These are phyloP conservation scores for Dothideomycetes sp. DNA, from an alignment of 2,329 filamentous ascomycete genomes.

Conservation along the genomic window DNA sequence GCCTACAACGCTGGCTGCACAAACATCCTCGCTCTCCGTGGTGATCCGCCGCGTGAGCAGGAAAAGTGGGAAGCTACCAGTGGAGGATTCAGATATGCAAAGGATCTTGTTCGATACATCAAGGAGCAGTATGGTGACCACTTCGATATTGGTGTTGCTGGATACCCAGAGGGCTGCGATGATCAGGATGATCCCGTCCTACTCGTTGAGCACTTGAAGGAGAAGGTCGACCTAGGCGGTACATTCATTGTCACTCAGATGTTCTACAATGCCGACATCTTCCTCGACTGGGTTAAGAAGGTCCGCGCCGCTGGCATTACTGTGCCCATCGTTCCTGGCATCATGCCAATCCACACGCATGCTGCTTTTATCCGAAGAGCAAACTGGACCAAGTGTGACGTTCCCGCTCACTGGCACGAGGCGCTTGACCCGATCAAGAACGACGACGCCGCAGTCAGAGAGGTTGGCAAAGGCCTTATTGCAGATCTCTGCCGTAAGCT, in stretches of 20 bases:
- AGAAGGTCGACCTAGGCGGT: conserved; percentile 90
- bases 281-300: conserved; percentile 79
- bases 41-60: conserved; percentile 85
- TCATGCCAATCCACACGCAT: conserved; percentile 92
- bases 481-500: conserved; percentile 84
- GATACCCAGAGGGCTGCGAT: conserved; percentile 91
- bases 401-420: conserved; percentile 72
- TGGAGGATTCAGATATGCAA: conserved; percentile 81
- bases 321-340: conserved; percentile 73
- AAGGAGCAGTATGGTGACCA: conserved; percentile 69
- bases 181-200: conserved; percentile 80
- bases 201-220: conserved; percentile 84
- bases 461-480: conserved; percentile 77
- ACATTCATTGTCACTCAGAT: conserved; percentile 97
- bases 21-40: conserved; percentile 88
- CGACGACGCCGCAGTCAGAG: conserved; percentile 83
- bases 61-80: conserved; percentile 88
- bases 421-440: conserved; percentile 90
- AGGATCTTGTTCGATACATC: conserved; percentile 81
- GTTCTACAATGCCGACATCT: conserved; percentile 98
- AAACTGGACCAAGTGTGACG: conserved; percentile 78
- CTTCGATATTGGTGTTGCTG: conserved; percentile 95
- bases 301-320: conserved; percentile 76
- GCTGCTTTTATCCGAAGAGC: conserved; percentile 83
- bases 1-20: conserved; percentile 94